Evolutionary conservation across 352 stramenopile species (phyloP).

Genomic region (Pythium dissimile): DNA sequence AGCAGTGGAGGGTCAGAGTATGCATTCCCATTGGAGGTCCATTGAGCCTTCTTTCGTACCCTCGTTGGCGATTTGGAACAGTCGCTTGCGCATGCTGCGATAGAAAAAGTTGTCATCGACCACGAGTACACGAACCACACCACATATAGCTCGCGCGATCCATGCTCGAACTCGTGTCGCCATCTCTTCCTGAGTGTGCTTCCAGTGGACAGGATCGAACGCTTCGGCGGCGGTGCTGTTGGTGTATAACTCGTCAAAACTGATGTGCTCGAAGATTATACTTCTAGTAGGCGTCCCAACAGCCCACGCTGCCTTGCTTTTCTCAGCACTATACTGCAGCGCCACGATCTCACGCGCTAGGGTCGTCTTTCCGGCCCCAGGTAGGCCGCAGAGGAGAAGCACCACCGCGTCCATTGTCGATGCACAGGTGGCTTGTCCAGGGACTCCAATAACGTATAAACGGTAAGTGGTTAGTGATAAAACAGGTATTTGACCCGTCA

Average conservation of each 20-base stretch:
- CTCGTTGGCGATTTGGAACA: slow-evolving; percentile 47
- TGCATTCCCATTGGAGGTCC: too few species aligned
- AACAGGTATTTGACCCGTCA: too few species aligned
- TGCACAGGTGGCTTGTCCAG: background rate
- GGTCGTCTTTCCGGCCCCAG: slow-evolving; percentile 67
- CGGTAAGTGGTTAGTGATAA: background rate
- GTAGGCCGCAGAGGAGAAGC: slow-evolving; percentile 60
- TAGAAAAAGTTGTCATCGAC: slow-evolving; percentile 75
- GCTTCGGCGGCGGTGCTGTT: background rate
- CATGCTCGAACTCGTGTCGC: slow-evolving; percentile 17
- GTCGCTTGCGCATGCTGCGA: slow-evolving; percentile 65
- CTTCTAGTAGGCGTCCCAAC: background rate
- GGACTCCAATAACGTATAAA: slow-evolving; percentile 7
- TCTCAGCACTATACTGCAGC: background rate
- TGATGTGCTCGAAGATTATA: slow-evolving; percentile 33
- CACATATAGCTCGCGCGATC: too few species aligned
- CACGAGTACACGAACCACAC: too few species aligned
- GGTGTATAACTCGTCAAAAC: slow-evolving; percentile 58
- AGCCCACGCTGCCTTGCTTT: background rate
- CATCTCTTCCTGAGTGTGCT: slow-evolving; percentile 51
- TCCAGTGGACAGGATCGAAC: slow-evolving; percentile 57
- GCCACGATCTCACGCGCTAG: slow-evolving; percentile 32
- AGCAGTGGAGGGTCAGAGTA: background rate
- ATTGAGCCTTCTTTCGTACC: slow-evolving; percentile 21
- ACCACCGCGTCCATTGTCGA: slow-evolving; percentile 20